These are phyloP conservation scores for Monosporozyma aquatica DNA, from an alignment of 805 yeast genomes.

Conservation along the genomic window DNA sequence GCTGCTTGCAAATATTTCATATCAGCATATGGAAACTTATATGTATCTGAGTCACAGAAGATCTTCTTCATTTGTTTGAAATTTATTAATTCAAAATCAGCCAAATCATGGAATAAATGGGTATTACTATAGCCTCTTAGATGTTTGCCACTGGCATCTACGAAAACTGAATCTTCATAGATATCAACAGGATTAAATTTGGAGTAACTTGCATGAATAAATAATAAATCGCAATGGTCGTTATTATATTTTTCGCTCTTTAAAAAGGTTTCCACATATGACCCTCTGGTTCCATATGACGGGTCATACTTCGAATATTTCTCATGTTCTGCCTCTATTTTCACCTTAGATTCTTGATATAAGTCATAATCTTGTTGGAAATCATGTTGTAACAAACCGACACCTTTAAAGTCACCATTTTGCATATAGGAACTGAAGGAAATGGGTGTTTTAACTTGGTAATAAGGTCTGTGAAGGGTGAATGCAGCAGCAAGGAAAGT, in stretches of 20 bases:
- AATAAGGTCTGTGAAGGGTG: constrained; percentile 39
- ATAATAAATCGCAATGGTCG: constrained; percentile 20
- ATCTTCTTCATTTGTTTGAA: constrained; percentile 11
- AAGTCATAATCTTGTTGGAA: constrained; percentile 38
- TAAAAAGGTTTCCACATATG: not conserved
- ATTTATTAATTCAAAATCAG: constrained; percentile 22
- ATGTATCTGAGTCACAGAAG: constrained; percentile 14
- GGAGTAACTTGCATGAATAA: constrained; percentile 33
- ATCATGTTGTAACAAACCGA: constrained; percentile 41
- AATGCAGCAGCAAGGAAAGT: constrained; percentile 64
- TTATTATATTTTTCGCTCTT: constrained; percentile 2
- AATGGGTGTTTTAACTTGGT: constrained; percentile 38
- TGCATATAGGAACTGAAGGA: constrained; percentile 32
- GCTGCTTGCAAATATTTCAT: not conserved
- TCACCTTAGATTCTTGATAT: constrained; percentile 8
- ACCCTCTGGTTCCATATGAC: not conserved
- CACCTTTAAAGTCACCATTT: constrained; percentile 29
- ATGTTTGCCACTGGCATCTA: constrained; percentile 16
- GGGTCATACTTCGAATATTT: constrained; percentile 10
- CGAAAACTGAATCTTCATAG: constrained; percentile 11
- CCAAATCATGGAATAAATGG: constrained; percentile 10
- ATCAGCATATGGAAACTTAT: constrained; percentile 13
- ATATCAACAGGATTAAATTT: constrained; percentile 31
- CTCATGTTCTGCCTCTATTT: constrained; percentile 7
- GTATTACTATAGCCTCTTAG: constrained; percentile 17